Evolutionary conservation across 371 early-diverging fungal genomes (phyloP), one percentile per base, ranked within the genome.

Genomic region (Lichtheimia ornata): DNA sequence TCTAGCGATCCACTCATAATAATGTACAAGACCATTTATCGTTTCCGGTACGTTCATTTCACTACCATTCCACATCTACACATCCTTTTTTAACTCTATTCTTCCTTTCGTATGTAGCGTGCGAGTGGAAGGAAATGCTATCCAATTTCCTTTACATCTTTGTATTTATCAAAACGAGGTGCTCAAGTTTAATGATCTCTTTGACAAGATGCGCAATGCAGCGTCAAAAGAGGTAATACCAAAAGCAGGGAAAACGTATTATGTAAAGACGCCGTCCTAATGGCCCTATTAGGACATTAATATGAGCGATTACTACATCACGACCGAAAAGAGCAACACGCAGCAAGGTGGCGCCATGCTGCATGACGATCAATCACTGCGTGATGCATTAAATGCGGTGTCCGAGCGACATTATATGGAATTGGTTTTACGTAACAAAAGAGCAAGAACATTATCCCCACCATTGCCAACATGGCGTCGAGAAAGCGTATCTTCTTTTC

Each of bases 161-260:
- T 72, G 64, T 51, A 60, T 69, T 13, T 51, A 74, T 40, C 73
- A 74, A 62, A 66, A 69, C 47, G 66, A 73, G 59, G 47, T 60
- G 28, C 71, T 73, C 25, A 61, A 64, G 47, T 77, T 72, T 65
- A 56, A 70, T 28, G 78, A 77, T 18, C 65, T 77, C 30, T 18
- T 67, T 20, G 59, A 69, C 27, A 74, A 77, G 47, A 67, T 77
- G 22, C 65, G 69, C 53, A 57, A 62, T 44, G 65, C 69, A 27
- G 56, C 63, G 15, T 49, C 41, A 15, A 47, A 44, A 53, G 54
- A 69, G 63, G 73, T 66, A 59, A 12, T 25, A 12, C 17, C 11
- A 35, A 35, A 35, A 35, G 2, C 35, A 11, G 35, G 11, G 35
- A 35, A 35, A 35, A 11, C 35, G 9, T 35, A 35, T 35, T 35